phyloP scores from a whole-genome alignment of 441 rosid genomes.

The Viola pubescens region DNA sequence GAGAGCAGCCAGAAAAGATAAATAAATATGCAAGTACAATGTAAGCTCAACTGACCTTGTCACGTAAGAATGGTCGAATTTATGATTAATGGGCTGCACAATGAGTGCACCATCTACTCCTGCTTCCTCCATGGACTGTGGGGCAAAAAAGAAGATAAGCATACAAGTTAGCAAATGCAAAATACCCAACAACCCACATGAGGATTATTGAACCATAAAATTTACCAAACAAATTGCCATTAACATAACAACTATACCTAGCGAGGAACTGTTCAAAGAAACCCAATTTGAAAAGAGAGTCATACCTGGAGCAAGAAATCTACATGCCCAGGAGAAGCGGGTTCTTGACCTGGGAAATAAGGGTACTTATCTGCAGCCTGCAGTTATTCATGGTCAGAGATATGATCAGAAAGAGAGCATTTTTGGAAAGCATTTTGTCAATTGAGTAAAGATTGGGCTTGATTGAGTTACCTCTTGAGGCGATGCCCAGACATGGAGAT shows the following conservation, averaged over 20 bases:
- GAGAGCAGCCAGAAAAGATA: no score
- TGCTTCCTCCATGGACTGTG: slow-evolving; percentile 84
- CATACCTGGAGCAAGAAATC: slow-evolving; percentile 82
- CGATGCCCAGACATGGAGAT: slow-evolving; percentile 91
- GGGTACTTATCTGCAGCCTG: slow-evolving; percentile 68
- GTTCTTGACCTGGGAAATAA: slow-evolving; percentile 90
- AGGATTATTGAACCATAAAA: neutral
- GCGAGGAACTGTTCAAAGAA: neutral
- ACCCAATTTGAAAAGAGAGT: neutral
- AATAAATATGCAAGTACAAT: neutral
- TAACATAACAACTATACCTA: neutral
- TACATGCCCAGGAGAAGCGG: slow-evolving; percentile 64
- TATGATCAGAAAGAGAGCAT: neutral
- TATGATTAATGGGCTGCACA: slow-evolving; percentile 94
- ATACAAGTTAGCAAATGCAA: neutral
- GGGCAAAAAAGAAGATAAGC: neutral
- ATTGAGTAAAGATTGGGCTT: neutral
- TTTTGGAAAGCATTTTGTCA: neutral
- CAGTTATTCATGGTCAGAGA: neutral
- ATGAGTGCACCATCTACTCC: slow-evolving; percentile 88
- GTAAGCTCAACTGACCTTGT: slow-evolving; percentile 46
- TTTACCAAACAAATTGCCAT: neutral
- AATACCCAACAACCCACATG: neutral
- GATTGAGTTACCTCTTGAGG: slow-evolving; percentile 55
- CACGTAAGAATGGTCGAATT: slow-evolving; percentile 79